Conservation (phyloP, 805 yeast species). For the Teunomyces funiuensis region DNA sequence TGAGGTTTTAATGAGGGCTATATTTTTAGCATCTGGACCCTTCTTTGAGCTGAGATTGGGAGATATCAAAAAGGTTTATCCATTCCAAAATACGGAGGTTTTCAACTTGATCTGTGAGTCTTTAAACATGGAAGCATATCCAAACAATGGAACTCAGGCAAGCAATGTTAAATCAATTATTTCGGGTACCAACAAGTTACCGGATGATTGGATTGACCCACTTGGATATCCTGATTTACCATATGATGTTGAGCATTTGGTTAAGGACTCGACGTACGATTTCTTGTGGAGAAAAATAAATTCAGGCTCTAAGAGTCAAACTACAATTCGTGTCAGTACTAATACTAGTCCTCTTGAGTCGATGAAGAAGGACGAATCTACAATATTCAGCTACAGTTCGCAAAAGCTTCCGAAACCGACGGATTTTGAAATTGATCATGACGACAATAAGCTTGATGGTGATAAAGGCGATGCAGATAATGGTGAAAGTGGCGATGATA, state of each 20-base stretch:
- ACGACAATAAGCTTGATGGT: neutral
- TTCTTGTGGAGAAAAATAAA: slow-evolving; percentile 27
- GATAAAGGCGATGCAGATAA: neutral
- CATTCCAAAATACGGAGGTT: slow-evolving; percentile 71
- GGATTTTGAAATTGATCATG: slow-evolving; percentile 17
- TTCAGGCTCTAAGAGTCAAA: neutral
- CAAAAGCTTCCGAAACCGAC: slow-evolving; percentile 27
- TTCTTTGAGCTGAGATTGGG: slow-evolving; percentile 50
- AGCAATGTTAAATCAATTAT: slow-evolving; percentile 14
- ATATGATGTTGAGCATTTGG: slow-evolving; percentile 44
- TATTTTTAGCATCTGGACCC: slow-evolving; percentile 82
- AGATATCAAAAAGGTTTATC: slow-evolving; percentile 41
- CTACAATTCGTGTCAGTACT: slow-evolving; percentile 18
- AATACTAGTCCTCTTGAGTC: slow-evolving; percentile 26
- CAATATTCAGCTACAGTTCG: slow-evolving; percentile 15
- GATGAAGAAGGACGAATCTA: slow-evolving; percentile 23
- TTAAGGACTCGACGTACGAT: slow-evolving; percentile 56
- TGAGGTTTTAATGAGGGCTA: slow-evolving; percentile 77
- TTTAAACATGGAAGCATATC: slow-evolving; percentile 47
- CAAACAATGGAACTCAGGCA: slow-evolving; percentile 55
- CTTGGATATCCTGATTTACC: slow-evolving; percentile 50
- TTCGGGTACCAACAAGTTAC: slow-evolving; percentile 30
- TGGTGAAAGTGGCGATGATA: neutral
- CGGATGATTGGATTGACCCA: slow-evolving; percentile 48
- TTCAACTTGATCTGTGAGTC: slow-evolving; percentile 75